Conservation (phyloP, 768 basidiomycete species). For the Paxillus rubicundulus region DNA sequence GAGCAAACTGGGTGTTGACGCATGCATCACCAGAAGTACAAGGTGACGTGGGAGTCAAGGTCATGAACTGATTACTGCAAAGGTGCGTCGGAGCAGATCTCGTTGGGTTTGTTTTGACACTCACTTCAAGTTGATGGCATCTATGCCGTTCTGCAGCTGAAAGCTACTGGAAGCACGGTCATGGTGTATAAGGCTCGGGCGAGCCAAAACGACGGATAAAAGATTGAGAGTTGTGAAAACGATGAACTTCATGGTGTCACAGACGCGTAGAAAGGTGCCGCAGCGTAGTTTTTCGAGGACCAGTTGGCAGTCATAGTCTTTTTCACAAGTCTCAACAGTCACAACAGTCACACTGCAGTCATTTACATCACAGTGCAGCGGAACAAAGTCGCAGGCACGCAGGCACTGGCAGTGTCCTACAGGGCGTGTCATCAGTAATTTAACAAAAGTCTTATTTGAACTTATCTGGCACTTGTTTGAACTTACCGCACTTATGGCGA, state of each 20-base stretch:
- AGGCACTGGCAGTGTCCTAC: too few species aligned
- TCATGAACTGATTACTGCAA: constrained; percentile 20
- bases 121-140: constrained; percentile 42
- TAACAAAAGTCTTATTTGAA: too few species aligned
- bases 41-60: constrained; percentile 30
- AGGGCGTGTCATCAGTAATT: too few species aligned
- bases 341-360: too few species aligned
- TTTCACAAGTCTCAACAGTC: too few species aligned
- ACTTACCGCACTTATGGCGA: too few species aligned
- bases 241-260: constrained; percentile 38
- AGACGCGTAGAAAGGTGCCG: constrained; percentile 5
- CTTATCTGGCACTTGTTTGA: too few species aligned
- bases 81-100: constrained; percentile 1
- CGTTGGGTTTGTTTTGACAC: constrained; percentile 2
- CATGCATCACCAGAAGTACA: constrained; percentile 46
- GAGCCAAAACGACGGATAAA: constrained; percentile 31
- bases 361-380: too few species aligned
- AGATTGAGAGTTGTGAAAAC: constrained; percentile 34
- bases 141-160: constrained; percentile 41
- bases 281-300: constrained; percentile 2
- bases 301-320: constrained; percentile 24
- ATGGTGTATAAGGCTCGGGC: constrained; percentile 35
- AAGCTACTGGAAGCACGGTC: constrained; percentile 19
- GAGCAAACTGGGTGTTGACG: constrained; percentile 47
- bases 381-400: too few species aligned